phyloP scores from a whole-genome alignment of 345 rosid genomes.

The Bruguiera sexangula region DNA sequence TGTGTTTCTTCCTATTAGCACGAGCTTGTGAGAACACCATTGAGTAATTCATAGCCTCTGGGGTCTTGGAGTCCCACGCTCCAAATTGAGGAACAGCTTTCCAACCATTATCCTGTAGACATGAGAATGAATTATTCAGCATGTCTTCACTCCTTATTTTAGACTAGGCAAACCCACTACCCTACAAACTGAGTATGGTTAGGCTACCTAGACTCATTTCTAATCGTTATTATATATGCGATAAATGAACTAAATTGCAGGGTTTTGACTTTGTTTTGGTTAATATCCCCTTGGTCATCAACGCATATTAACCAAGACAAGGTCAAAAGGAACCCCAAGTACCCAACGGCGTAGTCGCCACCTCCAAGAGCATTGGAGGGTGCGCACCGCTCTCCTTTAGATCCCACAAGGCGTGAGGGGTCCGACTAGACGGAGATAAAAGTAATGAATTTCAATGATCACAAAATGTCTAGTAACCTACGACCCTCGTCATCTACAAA shows the following conservation, averaged over 20 bases:
- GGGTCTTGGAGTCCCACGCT: conserved; percentile 59
- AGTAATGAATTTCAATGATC: no score
- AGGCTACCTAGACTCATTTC: not conserved
- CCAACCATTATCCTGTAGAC: conserved; percentile 43
- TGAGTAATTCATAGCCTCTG: conserved; percentile 54
- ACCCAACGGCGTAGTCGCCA: no score
- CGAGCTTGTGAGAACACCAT: conserved; percentile 65
- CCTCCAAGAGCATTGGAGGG: no score
- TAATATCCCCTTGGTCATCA: conserved; percentile 24
- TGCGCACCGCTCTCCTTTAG: no score
- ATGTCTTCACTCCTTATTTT: not conserved
- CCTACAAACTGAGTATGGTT: not conserved
- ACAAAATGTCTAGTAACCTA: no score
- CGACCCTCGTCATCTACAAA: no score
- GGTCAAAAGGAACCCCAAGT: not conserved
- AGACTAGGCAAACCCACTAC: not conserved
- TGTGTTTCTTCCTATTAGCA: conserved; percentile 57
- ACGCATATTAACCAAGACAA: conserved; percentile 22
- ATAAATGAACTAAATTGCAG: not conserved
- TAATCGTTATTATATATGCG: not conserved
- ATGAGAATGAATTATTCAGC: not conserved
- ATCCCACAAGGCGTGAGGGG: no score
- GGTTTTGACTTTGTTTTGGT: conserved; percentile 13
- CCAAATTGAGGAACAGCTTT: conserved; percentile 73
- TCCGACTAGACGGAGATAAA: no score